Conservation (phyloP, 176 grass and related monocot species). For the Oryza nivara region DNA sequence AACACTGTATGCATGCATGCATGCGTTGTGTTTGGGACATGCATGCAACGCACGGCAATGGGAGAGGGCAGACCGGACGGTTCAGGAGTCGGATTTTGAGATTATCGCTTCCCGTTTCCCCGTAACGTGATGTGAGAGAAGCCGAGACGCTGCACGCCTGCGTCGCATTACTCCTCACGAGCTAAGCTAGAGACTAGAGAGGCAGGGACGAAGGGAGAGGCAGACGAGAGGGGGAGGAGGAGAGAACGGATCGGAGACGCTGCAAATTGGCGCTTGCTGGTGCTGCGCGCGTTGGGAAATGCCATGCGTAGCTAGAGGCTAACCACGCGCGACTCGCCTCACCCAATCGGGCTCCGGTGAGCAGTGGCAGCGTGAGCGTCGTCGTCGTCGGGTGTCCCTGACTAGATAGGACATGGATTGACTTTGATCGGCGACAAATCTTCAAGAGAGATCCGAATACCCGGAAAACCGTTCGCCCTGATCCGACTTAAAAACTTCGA, state of each 20-base stretch:
- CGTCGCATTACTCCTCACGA: constrained; percentile 42
- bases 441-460: constrained; percentile 34
- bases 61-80: constrained; percentile 51
- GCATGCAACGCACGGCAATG: neutral
- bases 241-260: neutral
- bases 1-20: neutral
- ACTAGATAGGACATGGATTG: constrained; percentile 33
- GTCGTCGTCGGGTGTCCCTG: neutral
- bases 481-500: constrained; percentile 29
- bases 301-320: constrained; percentile 7
- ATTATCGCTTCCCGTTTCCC: constrained; percentile 55
- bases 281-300: constrained; percentile 50
- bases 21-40: constrained; percentile 32
- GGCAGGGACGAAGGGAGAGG: neutral
- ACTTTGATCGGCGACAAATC: constrained; percentile 30
- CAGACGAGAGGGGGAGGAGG: neutral
- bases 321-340: neutral
- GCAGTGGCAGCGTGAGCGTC: neutral
- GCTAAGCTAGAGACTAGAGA: neutral
- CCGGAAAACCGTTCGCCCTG: neutral
- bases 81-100: constrained; percentile 48
- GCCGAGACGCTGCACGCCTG: constrained; percentile 25
- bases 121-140: constrained; percentile 20
- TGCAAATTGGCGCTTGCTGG: constrained; percentile 51
- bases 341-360: constrained; percentile 38